Evolutionary conservation across 495 filamentous ascomycete genomes (phyloP).

Genomic region (Tuber brumale): DNA sequence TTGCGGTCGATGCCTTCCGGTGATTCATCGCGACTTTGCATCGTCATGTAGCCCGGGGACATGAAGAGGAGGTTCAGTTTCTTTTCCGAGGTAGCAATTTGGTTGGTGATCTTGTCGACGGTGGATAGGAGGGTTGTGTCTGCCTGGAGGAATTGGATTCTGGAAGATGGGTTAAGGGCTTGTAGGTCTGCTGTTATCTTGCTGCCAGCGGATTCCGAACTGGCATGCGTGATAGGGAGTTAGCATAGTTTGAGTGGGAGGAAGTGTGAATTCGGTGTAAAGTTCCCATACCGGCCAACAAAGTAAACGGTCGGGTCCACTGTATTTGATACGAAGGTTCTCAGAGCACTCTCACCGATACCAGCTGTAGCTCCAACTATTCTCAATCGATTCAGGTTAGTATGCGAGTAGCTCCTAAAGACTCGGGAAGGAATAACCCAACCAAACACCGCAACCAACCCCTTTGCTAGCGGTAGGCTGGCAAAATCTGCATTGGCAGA

Average conservation of each 20-base stretch:
- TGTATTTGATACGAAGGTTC: conserved; percentile 51
- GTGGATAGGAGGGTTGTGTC: conserved; percentile 55
- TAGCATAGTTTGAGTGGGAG: background rate
- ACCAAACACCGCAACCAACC: conserved; percentile 31
- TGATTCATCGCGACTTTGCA: conserved; percentile 47
- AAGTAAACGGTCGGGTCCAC: conserved; percentile 49
- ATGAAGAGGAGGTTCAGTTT: conserved; percentile 59
- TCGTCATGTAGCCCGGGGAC: conserved; percentile 47
- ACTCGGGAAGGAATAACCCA: background rate
- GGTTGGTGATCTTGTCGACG: conserved; percentile 56
- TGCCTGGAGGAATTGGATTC: conserved; percentile 51
- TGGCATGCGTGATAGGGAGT: conserved; percentile 2
- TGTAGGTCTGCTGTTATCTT: conserved; percentile 48
- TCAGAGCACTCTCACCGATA: conserved; percentile 56
- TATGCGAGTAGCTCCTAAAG: background rate
- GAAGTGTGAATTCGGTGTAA: background rate
- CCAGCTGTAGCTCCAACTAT: conserved; percentile 59
- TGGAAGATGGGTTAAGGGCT: conserved; percentile 49
- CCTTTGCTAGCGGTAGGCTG: conserved; percentile 19
- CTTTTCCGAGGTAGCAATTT: conserved; percentile 53
- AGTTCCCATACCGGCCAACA: conserved; percentile 42
- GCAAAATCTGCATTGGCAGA: conserved; percentile 29
- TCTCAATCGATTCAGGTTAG: background rate
- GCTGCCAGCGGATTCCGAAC: conserved; percentile 46
- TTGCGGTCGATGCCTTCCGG: conserved; percentile 53